Percentiles rank a stretch among this genome's conserved stretches.
Evolutionary conservation across 1,284 basidiomycete genomes (phyloP).

Genomic region (Cutaneotrichosporon daszewskae): DNA sequence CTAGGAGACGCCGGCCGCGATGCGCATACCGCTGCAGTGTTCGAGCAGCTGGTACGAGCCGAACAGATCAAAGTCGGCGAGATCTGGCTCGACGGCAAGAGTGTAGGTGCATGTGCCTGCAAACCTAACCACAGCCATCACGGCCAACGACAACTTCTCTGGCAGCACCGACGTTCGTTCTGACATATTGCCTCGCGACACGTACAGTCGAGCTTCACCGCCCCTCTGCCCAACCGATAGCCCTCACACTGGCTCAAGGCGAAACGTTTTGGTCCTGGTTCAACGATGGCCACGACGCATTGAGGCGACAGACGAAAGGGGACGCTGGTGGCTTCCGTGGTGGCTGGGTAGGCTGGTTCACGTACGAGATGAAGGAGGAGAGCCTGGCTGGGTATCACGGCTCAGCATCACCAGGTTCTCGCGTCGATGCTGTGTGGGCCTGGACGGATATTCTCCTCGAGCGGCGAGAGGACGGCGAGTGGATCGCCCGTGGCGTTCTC

Average conservation of each 20-base stretch:
- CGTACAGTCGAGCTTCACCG: slow-evolving; percentile 24
- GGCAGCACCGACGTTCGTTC: slow-evolving; percentile 34
- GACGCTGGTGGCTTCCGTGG: slow-evolving; percentile 40
- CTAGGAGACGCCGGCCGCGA: slow-evolving; percentile 21
- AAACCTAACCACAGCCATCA: slow-evolving; percentile 24
- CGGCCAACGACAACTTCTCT: slow-evolving; percentile 42
- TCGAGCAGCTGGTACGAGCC: slow-evolving; percentile 42
- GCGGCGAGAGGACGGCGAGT: slow-evolving; percentile 41
- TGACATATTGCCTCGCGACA: slow-evolving; percentile 39
- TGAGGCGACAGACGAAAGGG: slow-evolving; percentile 7
- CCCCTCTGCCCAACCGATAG: slow-evolving; percentile 17
- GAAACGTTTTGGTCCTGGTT: slow-evolving; percentile 46
- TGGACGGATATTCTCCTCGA: slow-evolving; percentile 49
- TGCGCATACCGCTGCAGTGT: slow-evolving; percentile 40
- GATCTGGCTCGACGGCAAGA: slow-evolving; percentile 52
- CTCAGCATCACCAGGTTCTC: background rate
- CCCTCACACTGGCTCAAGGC: slow-evolving; percentile 14
- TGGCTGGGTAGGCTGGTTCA: slow-evolving; percentile 54
- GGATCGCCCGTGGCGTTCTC: slow-evolving; percentile 49
- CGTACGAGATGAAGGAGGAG: slow-evolving; percentile 55
- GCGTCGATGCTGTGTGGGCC: slow-evolving; percentile 43
- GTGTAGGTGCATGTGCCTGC: slow-evolving; percentile 24
- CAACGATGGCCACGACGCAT: slow-evolving; percentile 24
- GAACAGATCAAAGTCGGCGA: slow-evolving; percentile 41
- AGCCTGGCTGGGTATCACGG: slow-evolving; percentile 42